Conservation (phyloP, 768 basidiomycete species). For the Podaxis pistillaris region DNA sequence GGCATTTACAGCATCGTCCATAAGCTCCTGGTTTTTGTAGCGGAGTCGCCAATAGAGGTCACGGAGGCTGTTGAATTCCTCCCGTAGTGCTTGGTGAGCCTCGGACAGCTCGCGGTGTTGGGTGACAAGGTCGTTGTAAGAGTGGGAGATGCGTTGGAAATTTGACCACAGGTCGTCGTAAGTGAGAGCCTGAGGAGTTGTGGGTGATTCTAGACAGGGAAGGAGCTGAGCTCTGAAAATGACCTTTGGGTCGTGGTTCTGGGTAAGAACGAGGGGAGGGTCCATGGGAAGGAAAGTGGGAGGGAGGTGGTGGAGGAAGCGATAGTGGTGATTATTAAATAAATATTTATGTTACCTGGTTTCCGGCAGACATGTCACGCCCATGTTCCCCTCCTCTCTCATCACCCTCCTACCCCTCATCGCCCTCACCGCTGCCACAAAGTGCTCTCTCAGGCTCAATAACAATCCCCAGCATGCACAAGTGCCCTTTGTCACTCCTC, state of each 20-base stretch:
- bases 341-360: not conserved
- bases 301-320: not conserved
- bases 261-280: conserved; percentile 8
- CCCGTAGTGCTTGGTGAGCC: not conserved
- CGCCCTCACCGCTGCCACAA: not conserved
- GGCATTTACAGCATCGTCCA: conserved; percentile 4
- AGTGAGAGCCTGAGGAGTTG: not conserved
- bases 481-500: not conserved
- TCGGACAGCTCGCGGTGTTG: conserved; percentile 7
- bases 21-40: conserved; percentile 9
- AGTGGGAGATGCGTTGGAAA: not conserved
- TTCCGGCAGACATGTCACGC: not conserved
- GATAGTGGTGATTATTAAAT: not conserved
- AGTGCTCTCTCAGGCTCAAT: conserved; percentile 3
- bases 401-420: not conserved
- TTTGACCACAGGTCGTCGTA: conserved; percentile 4
- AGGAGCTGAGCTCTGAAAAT: conserved; percentile 1
- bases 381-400: not conserved
- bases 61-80: conserved; percentile 5
- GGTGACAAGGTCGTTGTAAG: conserved; percentile 8
- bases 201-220: not conserved
- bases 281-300: not conserved
- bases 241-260: conserved; percentile 10
- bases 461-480: not conserved
- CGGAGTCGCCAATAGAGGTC: conserved; percentile 1